Base-by-base conservation (phyloP, 1,284 basidiomycete genomes). In the Volvariella surrecta region DNA sequence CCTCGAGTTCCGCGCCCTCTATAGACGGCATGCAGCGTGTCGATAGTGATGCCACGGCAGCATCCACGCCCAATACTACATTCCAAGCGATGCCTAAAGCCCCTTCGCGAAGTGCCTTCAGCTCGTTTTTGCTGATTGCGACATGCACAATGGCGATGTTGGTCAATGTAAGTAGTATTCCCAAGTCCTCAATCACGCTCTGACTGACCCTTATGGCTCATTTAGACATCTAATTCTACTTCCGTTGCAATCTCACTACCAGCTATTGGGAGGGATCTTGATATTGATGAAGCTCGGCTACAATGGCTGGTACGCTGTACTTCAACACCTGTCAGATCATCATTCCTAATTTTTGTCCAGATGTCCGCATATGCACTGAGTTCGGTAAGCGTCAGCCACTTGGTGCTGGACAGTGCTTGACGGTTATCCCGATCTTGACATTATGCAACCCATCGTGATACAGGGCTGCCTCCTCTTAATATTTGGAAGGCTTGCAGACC, bases 391-490 rank as follows among this genome's bases (percentile, higher is more conserved):
- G 30, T 32, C 21, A 2, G 16, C 37, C 19, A 30, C 37, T 6
- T 40, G 52, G 52, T 11, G 42, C 19, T 35, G 19, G 24, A 28
- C 24, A 6, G 17, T 1, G 22, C 30, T 21, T 8, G 19, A 8
- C n/a, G 13, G 19, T 11, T 3, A n/a, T 22, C 3, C 15, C 15
- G 13, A 32, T 21, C 11, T 17, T 31, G 41, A 20, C 15, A 32
- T 37, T 10, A 34, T n/a, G n/a, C 20, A 8, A 31, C 8, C 54
- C 43, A 28, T 15, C 39, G 11, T 22, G 4, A 13, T 41, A 7
- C 50, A 81, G 74, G 86, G 83, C 13, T 89, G 87, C 48, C 69
- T 88, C 32, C 66, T 89, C 8, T 61, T 90, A 1, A 65, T 87
- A 1, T 75, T 78, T 31, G 86, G 87, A 0, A 66, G 85, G 34